A percentile compares a stretch with the other conserved stretches of the same genome.
Conservation (phyloP, 2,329 filamentous ascomycete species). For the Paecilomyces variotii region DNA sequence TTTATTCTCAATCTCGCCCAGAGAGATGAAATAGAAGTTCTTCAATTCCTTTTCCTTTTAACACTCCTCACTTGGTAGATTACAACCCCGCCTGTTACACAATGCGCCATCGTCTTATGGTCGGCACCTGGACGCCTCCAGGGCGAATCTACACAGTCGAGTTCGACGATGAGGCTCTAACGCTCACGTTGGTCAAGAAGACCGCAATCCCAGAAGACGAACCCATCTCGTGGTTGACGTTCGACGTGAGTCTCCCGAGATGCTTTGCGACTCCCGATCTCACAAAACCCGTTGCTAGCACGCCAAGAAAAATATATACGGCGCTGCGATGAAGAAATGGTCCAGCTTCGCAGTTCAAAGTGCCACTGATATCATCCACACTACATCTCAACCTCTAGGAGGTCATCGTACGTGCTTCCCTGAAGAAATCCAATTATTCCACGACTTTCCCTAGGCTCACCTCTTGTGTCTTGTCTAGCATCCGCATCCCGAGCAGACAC, state of each 20-base stretch:
- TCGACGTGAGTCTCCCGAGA: conserved; percentile 56
- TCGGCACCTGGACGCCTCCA: conserved; percentile 84
- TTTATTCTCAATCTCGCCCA: background rate
- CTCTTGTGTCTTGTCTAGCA: conserved; percentile 38
- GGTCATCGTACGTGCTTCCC: conserved; percentile 56
- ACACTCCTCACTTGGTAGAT: background rate
- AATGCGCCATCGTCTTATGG: conserved; percentile 87
- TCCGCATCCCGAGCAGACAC: conserved; percentile 60
- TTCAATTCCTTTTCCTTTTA: background rate
- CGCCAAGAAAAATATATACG: conserved; percentile 75
- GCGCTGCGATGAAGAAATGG: conserved; percentile 91
- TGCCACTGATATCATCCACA: conserved; percentile 67
- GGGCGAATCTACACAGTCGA: conserved; percentile 84
- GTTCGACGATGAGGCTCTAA: conserved; percentile 75
- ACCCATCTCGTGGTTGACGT: conserved; percentile 90
- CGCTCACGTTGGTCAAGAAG: conserved; percentile 66
- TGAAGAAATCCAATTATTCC: background rate
- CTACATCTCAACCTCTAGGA: conserved; percentile 65
- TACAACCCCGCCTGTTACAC: background rate
- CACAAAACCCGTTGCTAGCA: conserved; percentile 47
- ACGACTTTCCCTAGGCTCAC: background rate
- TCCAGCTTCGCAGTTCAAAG: conserved; percentile 69
- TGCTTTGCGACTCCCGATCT: background rate
- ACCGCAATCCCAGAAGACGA: conserved; percentile 75
- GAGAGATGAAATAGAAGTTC: background rate